Evolutionary conservation across 1,284 basidiomycete species (phyloP), one percentile per base, ranked within the genome.

Genomic region (Trametes sp.): DNA sequence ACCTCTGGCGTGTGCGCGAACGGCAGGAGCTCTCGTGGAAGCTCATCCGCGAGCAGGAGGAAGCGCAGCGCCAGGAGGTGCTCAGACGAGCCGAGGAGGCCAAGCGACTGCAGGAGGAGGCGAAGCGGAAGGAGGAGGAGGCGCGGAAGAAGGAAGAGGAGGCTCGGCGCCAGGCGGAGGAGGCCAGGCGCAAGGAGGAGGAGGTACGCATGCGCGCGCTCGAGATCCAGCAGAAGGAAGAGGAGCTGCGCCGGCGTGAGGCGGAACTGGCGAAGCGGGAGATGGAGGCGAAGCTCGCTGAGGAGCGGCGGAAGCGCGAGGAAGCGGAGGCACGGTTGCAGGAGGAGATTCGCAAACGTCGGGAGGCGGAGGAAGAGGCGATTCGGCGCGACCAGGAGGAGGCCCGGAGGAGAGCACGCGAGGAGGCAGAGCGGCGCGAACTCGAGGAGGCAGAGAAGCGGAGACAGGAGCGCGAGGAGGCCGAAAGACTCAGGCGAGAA

Each of bases 71-170:
- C 60, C 26, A 28, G 23, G 51, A 53, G 11, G 35, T 41, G 13
- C 35, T 42, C 26, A 26, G 68, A 57, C 67, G 68, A 55, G 73
- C 72, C 56, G 73, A 61, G 55, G 73, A 69, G 44, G 69, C 59
- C n/a, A 56, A 54, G 49, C 48, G 53, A 48, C 62, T 62, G 55
- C 66, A 72, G 63, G 72, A 74, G 61, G 75, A 76, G 62, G 70
- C 66, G 1, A 65, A 52, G 51, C 60, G 62, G 26, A 73, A 67
- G 57, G 73, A 73, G 63, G 76, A 72, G 54, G 75, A 74, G 62
- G 69, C 69, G 16, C 51, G 60, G 57, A 61, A 61, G 63, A 72
- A 69, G 64, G 75, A 75, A 50, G 70, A 69, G 54, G 74, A 78
- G 64, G 67, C 66, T 21, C 64, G 59, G 63, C 57, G 66, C 51